Percentiles rank a stretch among this genome's conserved stretches.
Evolutionary conservation across 306 rosid genomes (phyloP).

Genomic region (Lupinus albus): DNA sequence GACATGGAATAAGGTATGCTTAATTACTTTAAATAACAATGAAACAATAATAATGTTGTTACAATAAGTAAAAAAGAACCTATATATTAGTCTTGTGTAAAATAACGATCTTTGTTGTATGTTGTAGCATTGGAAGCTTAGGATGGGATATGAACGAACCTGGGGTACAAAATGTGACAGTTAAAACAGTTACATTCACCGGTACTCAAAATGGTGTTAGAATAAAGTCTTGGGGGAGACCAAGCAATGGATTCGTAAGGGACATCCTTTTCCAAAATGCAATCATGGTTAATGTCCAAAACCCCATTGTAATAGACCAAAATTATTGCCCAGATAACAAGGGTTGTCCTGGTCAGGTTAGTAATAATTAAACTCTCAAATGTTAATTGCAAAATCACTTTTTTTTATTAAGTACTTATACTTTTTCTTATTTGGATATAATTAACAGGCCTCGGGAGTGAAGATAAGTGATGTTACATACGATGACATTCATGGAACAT

Average conservation of each 20-base stretch:
- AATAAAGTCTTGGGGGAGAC: constrained; percentile 68
- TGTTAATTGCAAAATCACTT: too few species aligned
- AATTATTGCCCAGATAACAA: constrained; percentile 56
- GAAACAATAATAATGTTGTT: too few species aligned
- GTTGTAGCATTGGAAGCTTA: constrained; percentile 72
- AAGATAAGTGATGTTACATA: constrained; percentile 58
- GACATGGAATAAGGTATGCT: constrained; percentile 71
- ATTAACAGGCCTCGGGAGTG: constrained; percentile 60
- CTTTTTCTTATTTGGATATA: background rate
- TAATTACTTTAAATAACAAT: too few species aligned
- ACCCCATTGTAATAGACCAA: constrained; percentile 67
- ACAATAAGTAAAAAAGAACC: background rate
- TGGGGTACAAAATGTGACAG: constrained; percentile 74
- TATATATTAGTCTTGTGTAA: too few species aligned
- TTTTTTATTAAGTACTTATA: too few species aligned
- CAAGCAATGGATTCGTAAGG: constrained; percentile 54
- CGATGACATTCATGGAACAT: constrained; percentile 56
- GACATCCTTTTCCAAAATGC: constrained; percentile 49
- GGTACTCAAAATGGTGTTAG: constrained; percentile 65
- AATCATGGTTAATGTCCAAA: constrained; percentile 59
- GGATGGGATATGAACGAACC: constrained; percentile 47
- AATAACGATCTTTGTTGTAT: background rate
- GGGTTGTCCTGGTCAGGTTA: constrained; percentile 57
- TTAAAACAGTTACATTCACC: constrained; percentile 46
- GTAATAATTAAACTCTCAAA: background rate